A percentile compares a stretch with the other conserved stretches of the same genome.
phyloP scores from a whole-genome alignment of 305 asterid genomes.

The Fraxinus dipetala region DNA sequence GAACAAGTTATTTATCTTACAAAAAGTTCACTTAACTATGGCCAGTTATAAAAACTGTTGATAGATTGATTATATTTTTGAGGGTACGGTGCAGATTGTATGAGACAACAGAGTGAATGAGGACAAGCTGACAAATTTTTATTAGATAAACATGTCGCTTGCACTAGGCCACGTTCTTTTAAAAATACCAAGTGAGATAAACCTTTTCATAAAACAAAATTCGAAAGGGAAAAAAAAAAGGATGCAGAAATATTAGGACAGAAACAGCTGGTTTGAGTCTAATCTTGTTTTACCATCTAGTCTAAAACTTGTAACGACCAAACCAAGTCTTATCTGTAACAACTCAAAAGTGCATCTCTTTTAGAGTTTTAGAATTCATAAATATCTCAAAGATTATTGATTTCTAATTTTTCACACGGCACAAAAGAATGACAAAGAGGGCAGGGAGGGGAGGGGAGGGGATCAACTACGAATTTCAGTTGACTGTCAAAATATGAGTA shows the following conservation, averaged over 20 bases:
- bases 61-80: not conserved
- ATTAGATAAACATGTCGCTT: not conserved
- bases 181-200: not conserved
- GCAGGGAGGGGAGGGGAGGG: not conserved
- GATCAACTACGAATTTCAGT: not conserved
- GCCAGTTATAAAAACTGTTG: not conserved
- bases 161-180: not conserved
- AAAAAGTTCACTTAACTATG: not conserved
- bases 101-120: not conserved
- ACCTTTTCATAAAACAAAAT: not conserved
- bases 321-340: not conserved
- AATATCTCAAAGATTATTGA: not conserved
- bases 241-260: not conserved
- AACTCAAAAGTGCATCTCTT: not conserved
- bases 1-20: not conserved
- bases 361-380: not conserved
- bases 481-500: not conserved
- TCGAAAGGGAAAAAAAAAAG: not conserved
- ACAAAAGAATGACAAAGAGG: not conserved
- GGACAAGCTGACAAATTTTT: not conserved
- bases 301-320: not conserved
- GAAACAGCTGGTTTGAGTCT: not conserved
- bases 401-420: not conserved
- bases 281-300: not conserved
- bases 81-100: not conserved